Conservation (phyloP, 192 early-diverging fungal genomes). For the Haplosporangium gracile region DNA sequence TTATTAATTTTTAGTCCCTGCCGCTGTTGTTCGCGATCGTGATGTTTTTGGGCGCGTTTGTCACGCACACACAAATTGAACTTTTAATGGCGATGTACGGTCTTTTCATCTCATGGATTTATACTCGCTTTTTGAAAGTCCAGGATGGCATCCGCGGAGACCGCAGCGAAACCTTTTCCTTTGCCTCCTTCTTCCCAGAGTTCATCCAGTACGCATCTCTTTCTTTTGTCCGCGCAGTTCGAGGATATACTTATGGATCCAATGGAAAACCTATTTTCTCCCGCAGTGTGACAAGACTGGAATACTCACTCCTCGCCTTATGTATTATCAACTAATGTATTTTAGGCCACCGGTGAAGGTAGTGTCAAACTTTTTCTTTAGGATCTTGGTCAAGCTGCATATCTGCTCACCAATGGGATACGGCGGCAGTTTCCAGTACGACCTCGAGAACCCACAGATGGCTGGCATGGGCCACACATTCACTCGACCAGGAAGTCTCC, state of each 20-base stretch:
- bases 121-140: conserved; percentile 86
- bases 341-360: conserved; percentile 72
- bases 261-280: not conserved
- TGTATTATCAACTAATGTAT: not conserved
- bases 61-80: conserved; percentile 66
- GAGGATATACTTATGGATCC: conserved; percentile 22
- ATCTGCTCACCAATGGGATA: conserved; percentile 66
- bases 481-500: conserved; percentile 60
- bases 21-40: conserved; percentile 57
- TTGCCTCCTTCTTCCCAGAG: conserved; percentile 93
- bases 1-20: conserved; percentile 60
- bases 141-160: conserved; percentile 89
- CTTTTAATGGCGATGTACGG: conserved; percentile 82
- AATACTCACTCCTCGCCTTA: conserved; percentile 3
- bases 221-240: not conserved
- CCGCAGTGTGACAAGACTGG: no score
- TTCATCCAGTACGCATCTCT: conserved; percentile 70
- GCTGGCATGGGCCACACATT: conserved; percentile 50
- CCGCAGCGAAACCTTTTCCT: conserved; percentile 90
- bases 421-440: conserved; percentile 51
- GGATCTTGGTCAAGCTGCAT: conserved; percentile 65
- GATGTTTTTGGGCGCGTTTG: conserved; percentile 59
- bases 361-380: conserved; percentile 72
- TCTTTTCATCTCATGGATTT: conserved; percentile 81
- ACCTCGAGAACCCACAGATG: conserved; percentile 60